These are phyloP conservation scores for Leccinum angustisporum DNA, from an alignment of 1,284 basidiomycete genomes.

Conservation along the genomic window DNA sequence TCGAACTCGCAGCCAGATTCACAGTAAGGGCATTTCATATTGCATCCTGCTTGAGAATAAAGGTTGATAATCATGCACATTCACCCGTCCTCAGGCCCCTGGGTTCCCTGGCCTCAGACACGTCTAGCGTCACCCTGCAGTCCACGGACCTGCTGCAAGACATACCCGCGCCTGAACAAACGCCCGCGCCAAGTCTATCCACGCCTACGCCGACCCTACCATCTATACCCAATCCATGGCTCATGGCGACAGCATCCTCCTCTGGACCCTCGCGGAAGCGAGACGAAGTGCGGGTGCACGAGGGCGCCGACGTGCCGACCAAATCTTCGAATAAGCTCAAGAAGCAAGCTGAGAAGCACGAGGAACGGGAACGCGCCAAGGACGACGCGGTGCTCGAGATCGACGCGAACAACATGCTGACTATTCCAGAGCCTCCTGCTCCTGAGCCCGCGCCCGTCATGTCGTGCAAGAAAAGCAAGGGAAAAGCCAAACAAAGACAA, in stretches of 20 bases:
- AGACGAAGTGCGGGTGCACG: slow-evolving; percentile 50
- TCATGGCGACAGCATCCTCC: slow-evolving; percentile 10
- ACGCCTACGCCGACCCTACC: slow-evolving; percentile 11
- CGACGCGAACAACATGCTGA: slow-evolving; percentile 54
- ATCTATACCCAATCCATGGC: slow-evolving; percentile 27
- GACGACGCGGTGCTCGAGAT: slow-evolving; percentile 84
- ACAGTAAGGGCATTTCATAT: slow-evolving; percentile 47
- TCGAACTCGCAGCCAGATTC: slow-evolving; percentile 82
- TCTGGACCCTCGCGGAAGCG: slow-evolving; percentile 42
- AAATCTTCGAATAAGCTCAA: slow-evolving; percentile 74
- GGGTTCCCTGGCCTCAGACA: slow-evolving; percentile 41
- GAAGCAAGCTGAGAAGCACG: slow-evolving; percentile 57
- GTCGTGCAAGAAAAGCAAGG: slow-evolving; percentile 16
- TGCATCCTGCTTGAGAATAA: not conserved
- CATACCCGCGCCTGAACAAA: slow-evolving; percentile 3
- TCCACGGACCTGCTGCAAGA: slow-evolving; percentile 54
- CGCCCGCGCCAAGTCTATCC: slow-evolving; percentile 28
- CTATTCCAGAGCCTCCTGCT: slow-evolving; percentile 26
- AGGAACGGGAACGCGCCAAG: slow-evolving; percentile 52
- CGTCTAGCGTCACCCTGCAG: slow-evolving; percentile 67
- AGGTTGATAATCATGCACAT: not conserved
- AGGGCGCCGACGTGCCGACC: slow-evolving; percentile 55
- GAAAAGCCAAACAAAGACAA: slow-evolving; percentile 14
- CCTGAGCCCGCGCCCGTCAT: slow-evolving; percentile 4
- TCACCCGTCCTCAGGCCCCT: not conserved